Base-by-base conservation (phyloP, 805 yeast species). In the Lipomyces spencermartinsiae region DNA sequence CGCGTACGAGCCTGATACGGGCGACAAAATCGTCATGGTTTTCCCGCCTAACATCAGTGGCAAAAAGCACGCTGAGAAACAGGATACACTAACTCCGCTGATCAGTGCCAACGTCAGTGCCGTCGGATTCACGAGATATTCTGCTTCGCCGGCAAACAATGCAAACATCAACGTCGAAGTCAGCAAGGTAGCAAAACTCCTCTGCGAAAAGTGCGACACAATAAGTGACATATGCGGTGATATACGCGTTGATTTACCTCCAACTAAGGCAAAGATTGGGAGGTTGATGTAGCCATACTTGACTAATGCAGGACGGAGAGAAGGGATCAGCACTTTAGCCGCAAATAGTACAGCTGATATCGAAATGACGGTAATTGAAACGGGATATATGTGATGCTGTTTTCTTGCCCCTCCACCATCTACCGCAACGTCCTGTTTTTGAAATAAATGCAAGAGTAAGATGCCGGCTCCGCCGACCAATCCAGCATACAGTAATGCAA, bases 71-170 rank as follows among this genome's bases (percentile, higher is more conserved):
- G 67, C 65, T 1, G 66, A 22, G n/a, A 63, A 35, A 22, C 67
- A 63, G n/a, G 63, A 14, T 7, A 55, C 43, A 3, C 51, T 54
- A 9, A 62, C 12, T 3, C 71, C 71, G n/a, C 63, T 19, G 9
- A 58, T 65, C 7, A 67, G 58, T 3, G 62, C 71, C 2, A 58
- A 61, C 7, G 49, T 58, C 25, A 63, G 54, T 1, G 69, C 65
- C 14, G 59, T 53, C 8, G 67, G 60, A 29, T 62, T 59, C 22
- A 66, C 63, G 25, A 68, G 65, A 37, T 56, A 68, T 61, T 68
- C 71, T 4, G 71, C 57, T 37, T 68, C 71, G n/a, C 62, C 61
- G 8, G 63, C 59, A n/a, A 68, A 63, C 63, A 64, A 68, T 29
- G 51, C 64, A 6, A 65, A 34, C 29, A 64, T 29, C n/a, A 63